These are phyloP conservation scores for Penicillium digitatum DNA, from an alignment of 2,329 filamentous ascomycete genomes.

Conservation along the genomic window DNA sequence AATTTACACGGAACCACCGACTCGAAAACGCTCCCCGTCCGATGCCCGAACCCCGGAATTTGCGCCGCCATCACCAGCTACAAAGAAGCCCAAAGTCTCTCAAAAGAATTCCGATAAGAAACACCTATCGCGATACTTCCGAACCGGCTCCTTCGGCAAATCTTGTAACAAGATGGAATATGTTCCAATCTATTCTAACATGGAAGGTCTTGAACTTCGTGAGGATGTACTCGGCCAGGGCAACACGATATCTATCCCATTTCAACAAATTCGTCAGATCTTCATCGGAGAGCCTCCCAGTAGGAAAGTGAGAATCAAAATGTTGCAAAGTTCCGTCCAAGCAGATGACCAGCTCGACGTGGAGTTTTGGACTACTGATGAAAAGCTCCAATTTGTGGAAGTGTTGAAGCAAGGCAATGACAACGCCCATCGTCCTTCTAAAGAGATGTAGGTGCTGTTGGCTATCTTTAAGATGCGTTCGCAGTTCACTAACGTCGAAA, in stretches of 20 bases:
- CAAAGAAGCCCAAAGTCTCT: constrained; percentile 13
- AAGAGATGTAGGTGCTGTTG: constrained; percentile 24
- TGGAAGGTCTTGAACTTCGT: constrained; percentile 10
- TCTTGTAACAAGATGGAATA: constrained; percentile 1
- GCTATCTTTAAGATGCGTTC: neutral
- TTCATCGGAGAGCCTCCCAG: constrained; percentile 19
- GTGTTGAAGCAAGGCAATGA: constrained; percentile 9
- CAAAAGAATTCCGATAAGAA: neutral
- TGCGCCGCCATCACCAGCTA: constrained; percentile 11
- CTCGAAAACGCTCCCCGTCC: constrained; percentile 27
- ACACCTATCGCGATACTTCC: constrained; percentile 21
- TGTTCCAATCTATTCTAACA: constrained; percentile 15
- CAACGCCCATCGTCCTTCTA: constrained; percentile 17
- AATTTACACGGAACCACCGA: neutral
- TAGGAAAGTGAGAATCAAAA: constrained; percentile 29
- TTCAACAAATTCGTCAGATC: constrained; percentile 23
- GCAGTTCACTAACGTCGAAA: constrained; percentile 7
- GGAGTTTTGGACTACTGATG: constrained; percentile 24
- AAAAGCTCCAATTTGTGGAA: constrained; percentile 21
- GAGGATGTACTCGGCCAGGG: neutral
- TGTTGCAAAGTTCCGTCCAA: constrained; percentile 20
- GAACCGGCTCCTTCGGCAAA: constrained; percentile 19
- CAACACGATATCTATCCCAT: constrained; percentile 9
- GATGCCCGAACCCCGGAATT: constrained; percentile 35
- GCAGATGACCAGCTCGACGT: constrained; percentile 25